phyloP scores from a whole-genome alignment of 2,329 filamentous ascomycete genomes.

The Colletotrichum graminicola region DNA sequence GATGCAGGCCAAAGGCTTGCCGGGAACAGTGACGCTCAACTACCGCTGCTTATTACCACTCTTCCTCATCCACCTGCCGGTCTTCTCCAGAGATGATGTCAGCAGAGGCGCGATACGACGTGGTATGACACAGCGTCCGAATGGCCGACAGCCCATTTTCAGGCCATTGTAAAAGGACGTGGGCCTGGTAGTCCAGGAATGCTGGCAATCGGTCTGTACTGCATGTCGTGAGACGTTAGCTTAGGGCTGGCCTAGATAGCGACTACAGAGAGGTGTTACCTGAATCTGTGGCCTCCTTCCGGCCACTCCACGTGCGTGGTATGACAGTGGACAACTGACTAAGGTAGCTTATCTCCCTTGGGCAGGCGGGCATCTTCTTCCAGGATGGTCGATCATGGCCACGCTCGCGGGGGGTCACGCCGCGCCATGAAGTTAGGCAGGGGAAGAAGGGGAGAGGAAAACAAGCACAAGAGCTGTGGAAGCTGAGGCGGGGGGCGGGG shows the following conservation, averaged over 20 bases:
- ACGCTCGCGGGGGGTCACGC: no score
- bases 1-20: conserved; percentile 30
- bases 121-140: not conserved
- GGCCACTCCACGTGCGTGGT: not conserved
- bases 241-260: conserved; percentile 10
- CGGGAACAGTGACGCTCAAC: conserved; percentile 7
- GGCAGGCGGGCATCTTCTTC: not conserved
- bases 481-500: not conserved
- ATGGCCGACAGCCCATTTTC: not conserved
- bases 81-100: not conserved
- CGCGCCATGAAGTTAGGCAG: not conserved
- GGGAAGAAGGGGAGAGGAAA: not conserved
- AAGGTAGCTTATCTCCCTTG: conserved; percentile 13
- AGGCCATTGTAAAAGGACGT: not conserved
- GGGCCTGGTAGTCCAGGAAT: not conserved
- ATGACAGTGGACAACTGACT: conserved; percentile 21
- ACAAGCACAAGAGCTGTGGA: not conserved
- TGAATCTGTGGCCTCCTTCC: conserved; percentile 18
- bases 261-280: conserved; percentile 2
- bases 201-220: not conserved
- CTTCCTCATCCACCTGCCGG: not conserved
- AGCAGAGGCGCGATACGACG: not conserved
- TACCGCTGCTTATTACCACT: not conserved
- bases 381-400: conserved; percentile 9
- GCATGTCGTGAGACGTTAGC: not conserved